phyloP scores from a whole-genome alignment of 306 rosid species.

The Ceratonia siliqua region DNA sequence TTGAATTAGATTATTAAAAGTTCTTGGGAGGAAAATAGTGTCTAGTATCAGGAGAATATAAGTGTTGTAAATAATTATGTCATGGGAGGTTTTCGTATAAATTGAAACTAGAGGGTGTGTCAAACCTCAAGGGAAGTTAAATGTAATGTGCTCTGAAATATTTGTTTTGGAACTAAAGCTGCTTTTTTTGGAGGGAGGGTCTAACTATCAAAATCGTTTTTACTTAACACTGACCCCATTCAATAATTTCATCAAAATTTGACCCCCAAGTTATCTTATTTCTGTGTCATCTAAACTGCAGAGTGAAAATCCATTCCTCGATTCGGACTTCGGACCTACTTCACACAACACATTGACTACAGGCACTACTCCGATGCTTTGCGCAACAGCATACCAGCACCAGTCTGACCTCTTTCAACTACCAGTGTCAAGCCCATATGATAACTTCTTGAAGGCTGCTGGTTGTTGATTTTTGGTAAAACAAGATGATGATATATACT shows the following conservation, averaged over 20 bases:
- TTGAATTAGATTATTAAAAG: too few species aligned
- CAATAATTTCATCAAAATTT: slow-evolving; percentile 17
- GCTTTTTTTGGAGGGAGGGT: not conserved
- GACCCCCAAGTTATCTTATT: not conserved
- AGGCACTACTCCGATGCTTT: slow-evolving; percentile 46
- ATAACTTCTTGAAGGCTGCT: slow-evolving; percentile 78
- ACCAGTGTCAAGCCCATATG: slow-evolving; percentile 76
- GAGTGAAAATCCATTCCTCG: slow-evolving; percentile 69
- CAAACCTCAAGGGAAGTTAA: not conserved
- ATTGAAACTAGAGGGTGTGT: too few species aligned
- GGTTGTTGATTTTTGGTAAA: slow-evolving; percentile 58
- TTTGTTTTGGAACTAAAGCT: not conserved
- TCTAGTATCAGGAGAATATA: too few species aligned
- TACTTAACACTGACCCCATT: not conserved
- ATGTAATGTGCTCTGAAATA: not conserved
- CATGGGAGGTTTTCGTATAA: too few species aligned
- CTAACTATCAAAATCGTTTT: not conserved
- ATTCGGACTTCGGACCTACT: slow-evolving; percentile 37
- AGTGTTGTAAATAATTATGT: too few species aligned
- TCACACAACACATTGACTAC: slow-evolving; percentile 44
- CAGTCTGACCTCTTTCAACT: slow-evolving; percentile 61
- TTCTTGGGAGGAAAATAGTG: too few species aligned
- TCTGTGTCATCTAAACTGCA: slow-evolving; percentile 42
- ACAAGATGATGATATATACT: slow-evolving; percentile 8
- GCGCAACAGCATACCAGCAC: slow-evolving; percentile 65